Base-by-base conservation (phyloP, 2,329 filamentous ascomycete species). In the Canariomyces notabilis region DNA sequence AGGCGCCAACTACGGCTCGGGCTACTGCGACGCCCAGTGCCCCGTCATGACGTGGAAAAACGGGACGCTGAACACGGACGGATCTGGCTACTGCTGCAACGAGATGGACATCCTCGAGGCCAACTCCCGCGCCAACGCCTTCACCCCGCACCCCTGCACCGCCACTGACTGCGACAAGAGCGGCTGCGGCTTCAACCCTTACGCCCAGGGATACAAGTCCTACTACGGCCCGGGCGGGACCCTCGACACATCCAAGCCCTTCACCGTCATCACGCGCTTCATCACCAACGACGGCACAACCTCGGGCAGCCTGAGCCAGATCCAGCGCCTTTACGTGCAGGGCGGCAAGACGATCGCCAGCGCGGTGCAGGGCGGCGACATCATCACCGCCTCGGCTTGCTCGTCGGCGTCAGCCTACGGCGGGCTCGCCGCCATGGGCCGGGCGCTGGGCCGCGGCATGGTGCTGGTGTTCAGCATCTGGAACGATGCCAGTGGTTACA, bases 61-160 rank as follows among this genome's bases (percentile, higher is more conserved):
- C 22, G 22, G 75, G 23, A 57, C 69, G 49, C 50, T 65, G 22
- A 74, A 74, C 58, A 57, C 71, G 43, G 62, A 67, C 35, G 63
- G 59, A 21, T 57, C 66, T 22, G 72, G 74, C 20, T 60, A 70
- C 3, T 78, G 75, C 68, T 78, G 75, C 56, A 74, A 75, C 56
- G 75, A 78, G 57, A 70, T 77, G 60, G 75, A 77, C 49, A 74
- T 77, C 54, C 76, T 73, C 70, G 75, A 79, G 50, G 73, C 74
- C 42, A 78, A 77, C 61, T 64, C 64, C 19, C 60, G 60, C 4
- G 62, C 75, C 3, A 70, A 64, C 18, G 66, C 67, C 8, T 59
- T 74, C 16, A 72, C 74, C 0, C 73, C 75, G 1, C 75, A 78
- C 46, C 63, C 71, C 1, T 79, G 75, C 65, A 26, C 11, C 11